phyloP scores from a whole-genome alignment of 2,329 filamentous ascomycete species.

The Clarireedia homoeocarpa region DNA sequence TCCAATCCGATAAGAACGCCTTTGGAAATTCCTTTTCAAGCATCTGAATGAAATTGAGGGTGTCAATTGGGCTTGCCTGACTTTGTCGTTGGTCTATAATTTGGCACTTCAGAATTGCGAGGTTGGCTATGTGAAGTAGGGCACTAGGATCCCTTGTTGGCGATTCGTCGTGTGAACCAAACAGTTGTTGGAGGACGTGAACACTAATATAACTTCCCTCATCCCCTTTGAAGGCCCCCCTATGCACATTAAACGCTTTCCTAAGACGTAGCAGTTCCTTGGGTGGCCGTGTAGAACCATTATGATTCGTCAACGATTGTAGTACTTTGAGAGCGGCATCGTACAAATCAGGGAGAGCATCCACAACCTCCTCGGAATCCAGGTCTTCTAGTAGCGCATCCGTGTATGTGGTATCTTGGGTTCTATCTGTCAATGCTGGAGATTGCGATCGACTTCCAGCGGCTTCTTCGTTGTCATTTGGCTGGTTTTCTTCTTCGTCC shows the following conservation, averaged over 20 bases:
- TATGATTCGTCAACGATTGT: slow-evolving; percentile 30
- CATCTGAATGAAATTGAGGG: slow-evolving; percentile 16
- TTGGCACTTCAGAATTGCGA: slow-evolving; percentile 27
- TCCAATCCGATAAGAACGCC: slow-evolving; percentile 30
- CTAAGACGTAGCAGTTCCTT: slow-evolving; percentile 23
- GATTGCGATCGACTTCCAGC: neutral
- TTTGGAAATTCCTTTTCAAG: slow-evolving; percentile 30
- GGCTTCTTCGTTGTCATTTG: neutral
- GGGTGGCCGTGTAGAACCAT: slow-evolving; percentile 12
- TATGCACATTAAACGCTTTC: slow-evolving; percentile 22
- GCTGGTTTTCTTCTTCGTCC: neutral
- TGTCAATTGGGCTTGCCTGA: neutral
- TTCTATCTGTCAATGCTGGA: slow-evolving; percentile 20
- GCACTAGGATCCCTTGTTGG: slow-evolving; percentile 23
- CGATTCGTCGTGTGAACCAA: slow-evolving; percentile 18
- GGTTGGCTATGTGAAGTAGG: slow-evolving; percentile 37
- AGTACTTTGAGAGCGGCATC: slow-evolving; percentile 30
- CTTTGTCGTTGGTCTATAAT: neutral
- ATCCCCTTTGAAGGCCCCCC: slow-evolving; percentile 9
- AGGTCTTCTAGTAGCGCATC: slow-evolving; percentile 24
- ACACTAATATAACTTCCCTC: slow-evolving; percentile 31
- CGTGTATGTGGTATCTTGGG: slow-evolving; percentile 18
- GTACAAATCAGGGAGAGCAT: slow-evolving; percentile 33
- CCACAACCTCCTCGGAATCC: slow-evolving; percentile 31
- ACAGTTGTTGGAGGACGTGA: slow-evolving; percentile 27